These are phyloP conservation scores for Podaxis pistillaris DNA, from an alignment of 768 basidiomycete species.

Conservation along the genomic window DNA sequence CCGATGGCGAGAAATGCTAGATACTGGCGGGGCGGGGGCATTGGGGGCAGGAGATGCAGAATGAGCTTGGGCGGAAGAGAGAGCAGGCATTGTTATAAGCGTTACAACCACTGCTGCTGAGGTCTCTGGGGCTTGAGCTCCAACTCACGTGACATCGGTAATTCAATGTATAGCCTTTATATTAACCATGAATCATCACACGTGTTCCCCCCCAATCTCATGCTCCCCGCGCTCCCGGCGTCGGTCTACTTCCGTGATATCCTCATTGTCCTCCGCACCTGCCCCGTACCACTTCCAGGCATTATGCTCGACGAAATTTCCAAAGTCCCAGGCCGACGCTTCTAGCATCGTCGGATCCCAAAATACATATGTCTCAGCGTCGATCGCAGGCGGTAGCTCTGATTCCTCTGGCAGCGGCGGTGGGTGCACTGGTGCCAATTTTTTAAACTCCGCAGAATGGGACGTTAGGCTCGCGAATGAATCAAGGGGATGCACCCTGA, in stretches of 20 bases:
- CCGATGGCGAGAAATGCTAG: neutral
- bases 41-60: slow-evolving; percentile 16
- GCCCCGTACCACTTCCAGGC: slow-evolving; percentile 76
- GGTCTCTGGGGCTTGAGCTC: neutral
- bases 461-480: slow-evolving; percentile 33
- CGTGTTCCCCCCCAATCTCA: neutral
- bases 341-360: slow-evolving; percentile 42
- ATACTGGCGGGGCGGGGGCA: slow-evolving; percentile 15
- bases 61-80: slow-evolving; percentile 16
- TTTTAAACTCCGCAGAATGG: slow-evolving; percentile 20
- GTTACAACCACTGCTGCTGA: neutral
- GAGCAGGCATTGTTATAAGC: slow-evolving; percentile 16
- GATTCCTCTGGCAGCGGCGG: slow-evolving; percentile 36
- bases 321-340: slow-evolving; percentile 74
- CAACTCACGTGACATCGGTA: neutral
- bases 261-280: slow-evolving; percentile 30
- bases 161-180: neutral
- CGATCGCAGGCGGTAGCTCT: slow-evolving; percentile 33
- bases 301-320: slow-evolving; percentile 73
- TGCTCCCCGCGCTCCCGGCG: slow-evolving; percentile 47
- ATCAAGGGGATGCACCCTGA: slow-evolving; percentile 57
- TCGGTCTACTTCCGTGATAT: slow-evolving; percentile 50
- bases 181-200: neutral
- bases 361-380: slow-evolving; percentile 80
- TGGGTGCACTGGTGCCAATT: slow-evolving; percentile 40